Conservation (phyloP, 2,329 filamentous ascomycete species). For the Diplodia seriata region DNA sequence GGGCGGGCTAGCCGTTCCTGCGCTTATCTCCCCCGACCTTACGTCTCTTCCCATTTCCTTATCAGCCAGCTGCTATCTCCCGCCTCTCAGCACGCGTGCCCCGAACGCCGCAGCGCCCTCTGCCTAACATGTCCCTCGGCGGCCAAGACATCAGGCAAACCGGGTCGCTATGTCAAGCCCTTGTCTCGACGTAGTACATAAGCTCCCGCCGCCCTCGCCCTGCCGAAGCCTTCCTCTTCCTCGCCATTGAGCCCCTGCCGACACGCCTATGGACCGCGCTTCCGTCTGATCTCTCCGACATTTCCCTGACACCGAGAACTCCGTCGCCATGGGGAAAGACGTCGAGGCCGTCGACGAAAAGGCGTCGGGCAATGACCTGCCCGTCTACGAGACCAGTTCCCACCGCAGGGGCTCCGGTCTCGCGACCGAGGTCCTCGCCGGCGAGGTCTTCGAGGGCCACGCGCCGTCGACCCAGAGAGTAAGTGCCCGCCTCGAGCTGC, state of each 20-base stretch:
- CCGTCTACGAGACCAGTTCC: slow-evolving; percentile 11
- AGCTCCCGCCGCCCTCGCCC: not conserved
- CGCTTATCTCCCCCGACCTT: slow-evolving; percentile 2
- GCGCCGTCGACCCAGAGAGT: slow-evolving; percentile 25
- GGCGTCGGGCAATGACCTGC: slow-evolving; percentile 13
- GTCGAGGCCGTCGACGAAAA: slow-evolving; percentile 15
- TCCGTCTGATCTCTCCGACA: no score
- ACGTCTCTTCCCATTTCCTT: not conserved
- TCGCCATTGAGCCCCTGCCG: not conserved
- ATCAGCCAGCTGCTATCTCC: slow-evolving; percentile 7
- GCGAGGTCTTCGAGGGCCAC: slow-evolving; percentile 30
- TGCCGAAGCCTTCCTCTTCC: not conserved
- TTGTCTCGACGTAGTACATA: not conserved
- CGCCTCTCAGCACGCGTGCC: no score
- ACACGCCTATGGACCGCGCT: no score
- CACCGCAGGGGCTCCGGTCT: not conserved
- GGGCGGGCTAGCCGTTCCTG: not conserved
- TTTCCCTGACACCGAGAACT: no score
- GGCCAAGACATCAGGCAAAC: slow-evolving; percentile 20
- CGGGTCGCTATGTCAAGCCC: not conserved
- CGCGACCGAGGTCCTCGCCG: slow-evolving; percentile 21
- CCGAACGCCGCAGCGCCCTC: no score
- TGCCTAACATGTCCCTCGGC: not conserved
- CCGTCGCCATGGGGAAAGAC: slow-evolving; percentile 19
- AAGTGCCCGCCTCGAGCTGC: not conserved